Evolutionary conservation across 2,329 filamentous ascomycete genomes (phyloP).

Genomic region (Coniochaeta ligniaria): DNA sequence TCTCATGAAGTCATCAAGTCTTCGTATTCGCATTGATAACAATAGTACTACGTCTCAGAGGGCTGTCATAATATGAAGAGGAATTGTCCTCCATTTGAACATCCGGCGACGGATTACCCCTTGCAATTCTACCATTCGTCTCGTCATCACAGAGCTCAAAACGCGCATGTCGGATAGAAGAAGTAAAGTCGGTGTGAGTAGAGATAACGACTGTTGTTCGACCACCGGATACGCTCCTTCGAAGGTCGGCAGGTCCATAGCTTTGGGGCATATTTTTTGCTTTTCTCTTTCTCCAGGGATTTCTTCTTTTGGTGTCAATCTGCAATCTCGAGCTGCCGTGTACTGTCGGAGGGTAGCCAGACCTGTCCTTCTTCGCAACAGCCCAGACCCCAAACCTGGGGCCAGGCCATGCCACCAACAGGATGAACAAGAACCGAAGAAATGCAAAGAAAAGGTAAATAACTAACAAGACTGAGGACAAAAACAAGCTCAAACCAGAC

Average conservation of each 20-base stretch:
- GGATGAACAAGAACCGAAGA: constrained; percentile 4
- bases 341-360: not conserved
- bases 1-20: not conserved
- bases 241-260: not conserved
- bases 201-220: not conserved
- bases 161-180: not conserved
- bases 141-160: not conserved
- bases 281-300: not conserved
- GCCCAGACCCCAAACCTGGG: not conserved
- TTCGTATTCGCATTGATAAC: not conserved
- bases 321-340: not conserved
- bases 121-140: constrained; percentile 1
- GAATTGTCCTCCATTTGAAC: not conserved
- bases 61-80: not conserved
- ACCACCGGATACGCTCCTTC: not conserved
- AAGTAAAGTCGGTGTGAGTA: not conserved
- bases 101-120: not conserved
- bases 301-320: constrained; percentile 3
- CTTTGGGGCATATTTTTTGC: not conserved
- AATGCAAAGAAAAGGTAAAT: constrained; percentile 4
- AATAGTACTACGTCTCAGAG: not conserved
- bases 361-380: not conserved
- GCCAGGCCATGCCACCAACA: not conserved
- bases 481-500: not conserved
- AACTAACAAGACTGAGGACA: constrained; percentile 4